A percentile compares a stretch with the other conserved stretches of the same genome.
phyloP scores from a whole-genome alignment of 1,284 basidiomycete species.

The Leucoagaricus sp. region DNA sequence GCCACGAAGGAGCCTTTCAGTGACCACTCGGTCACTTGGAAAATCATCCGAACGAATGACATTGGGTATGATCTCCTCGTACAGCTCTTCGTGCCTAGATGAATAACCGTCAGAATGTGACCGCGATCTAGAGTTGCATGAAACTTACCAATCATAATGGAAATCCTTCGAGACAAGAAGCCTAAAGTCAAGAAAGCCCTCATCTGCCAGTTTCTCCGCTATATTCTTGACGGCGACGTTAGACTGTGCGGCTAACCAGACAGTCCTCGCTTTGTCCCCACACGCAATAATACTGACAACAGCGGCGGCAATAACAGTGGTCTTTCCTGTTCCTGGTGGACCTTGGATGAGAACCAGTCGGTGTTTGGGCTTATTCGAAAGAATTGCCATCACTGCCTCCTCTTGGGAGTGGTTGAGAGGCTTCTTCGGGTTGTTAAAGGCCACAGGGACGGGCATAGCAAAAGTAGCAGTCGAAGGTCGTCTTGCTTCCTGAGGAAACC shows the following conservation, averaged over 20 bases:
- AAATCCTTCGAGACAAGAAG: conserved; percentile 57
- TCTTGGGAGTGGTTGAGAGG: conserved; percentile 38
- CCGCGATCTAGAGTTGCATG: neutral
- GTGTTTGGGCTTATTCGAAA: conserved; percentile 31
- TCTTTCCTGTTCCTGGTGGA: conserved; percentile 54
- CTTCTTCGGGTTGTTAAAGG: conserved; percentile 28
- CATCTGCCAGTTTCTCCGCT: conserved; percentile 49
- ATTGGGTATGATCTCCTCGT: conserved; percentile 40
- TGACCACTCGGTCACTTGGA: conserved; percentile 26
- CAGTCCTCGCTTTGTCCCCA: conserved; percentile 22
- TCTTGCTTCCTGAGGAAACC: conserved; percentile 29
- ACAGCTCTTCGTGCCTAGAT: conserved; percentile 64
- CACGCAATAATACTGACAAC: conserved; percentile 35
- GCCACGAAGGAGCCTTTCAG: conserved; percentile 33
- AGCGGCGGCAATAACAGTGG: conserved; percentile 54
- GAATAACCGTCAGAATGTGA: neutral
- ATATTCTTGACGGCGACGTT: conserved; percentile 59
- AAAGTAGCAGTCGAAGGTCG: conserved; percentile 14
- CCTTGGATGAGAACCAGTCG: conserved; percentile 37
- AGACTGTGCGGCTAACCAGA: conserved; percentile 64
- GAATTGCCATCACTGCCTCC: conserved; percentile 40
- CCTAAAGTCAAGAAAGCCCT: conserved; percentile 45
- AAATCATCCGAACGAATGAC: conserved; percentile 48
- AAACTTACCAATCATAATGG: conserved; percentile 58
- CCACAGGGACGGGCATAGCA: conserved; percentile 11